Conservation (phyloP, 768 basidiomycete genomes). For the Rubroboletus pulcherrimus region DNA sequence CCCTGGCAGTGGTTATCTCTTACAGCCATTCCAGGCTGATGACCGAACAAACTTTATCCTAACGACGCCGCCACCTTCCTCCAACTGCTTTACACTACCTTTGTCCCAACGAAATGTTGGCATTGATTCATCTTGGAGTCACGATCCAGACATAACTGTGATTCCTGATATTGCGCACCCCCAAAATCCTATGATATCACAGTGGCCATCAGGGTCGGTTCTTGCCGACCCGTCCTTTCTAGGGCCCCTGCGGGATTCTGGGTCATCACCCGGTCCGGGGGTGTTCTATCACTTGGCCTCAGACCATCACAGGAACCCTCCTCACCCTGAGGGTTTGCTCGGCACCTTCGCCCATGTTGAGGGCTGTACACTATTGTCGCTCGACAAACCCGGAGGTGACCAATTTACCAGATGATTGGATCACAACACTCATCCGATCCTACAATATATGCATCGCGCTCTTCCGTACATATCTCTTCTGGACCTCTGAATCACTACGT, state of each 20-base stretch:
- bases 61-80: background rate
- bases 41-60: background rate
- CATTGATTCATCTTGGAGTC: background rate
- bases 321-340: background rate
- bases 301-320: background rate
- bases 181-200: slow-evolving; percentile 1
- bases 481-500: background rate
- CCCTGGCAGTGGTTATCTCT: background rate
- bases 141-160: background rate
- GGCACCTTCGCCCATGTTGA: slow-evolving; percentile 1
- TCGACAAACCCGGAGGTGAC: slow-evolving; percentile 1
- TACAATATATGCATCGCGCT: background rate
- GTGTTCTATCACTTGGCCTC: slow-evolving; percentile 1
- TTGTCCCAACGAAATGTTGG: slow-evolving; percentile 1
- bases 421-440: background rate
- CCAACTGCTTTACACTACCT: background rate
- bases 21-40: slow-evolving; percentile 3
- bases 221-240: background rate
- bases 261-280: background rate
- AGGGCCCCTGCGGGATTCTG: background rate
- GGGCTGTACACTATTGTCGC: background rate
- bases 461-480: background rate
- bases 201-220: slow-evolving; percentile 1
- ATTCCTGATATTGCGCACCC: background rate
- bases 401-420: slow-evolving; percentile 1